A percentile compares a stretch with the other conserved stretches of the same genome.
phyloP scores from a whole-genome alignment of 768 basidiomycete genomes.

The Rhodotorula kratochvilovae region DNA sequence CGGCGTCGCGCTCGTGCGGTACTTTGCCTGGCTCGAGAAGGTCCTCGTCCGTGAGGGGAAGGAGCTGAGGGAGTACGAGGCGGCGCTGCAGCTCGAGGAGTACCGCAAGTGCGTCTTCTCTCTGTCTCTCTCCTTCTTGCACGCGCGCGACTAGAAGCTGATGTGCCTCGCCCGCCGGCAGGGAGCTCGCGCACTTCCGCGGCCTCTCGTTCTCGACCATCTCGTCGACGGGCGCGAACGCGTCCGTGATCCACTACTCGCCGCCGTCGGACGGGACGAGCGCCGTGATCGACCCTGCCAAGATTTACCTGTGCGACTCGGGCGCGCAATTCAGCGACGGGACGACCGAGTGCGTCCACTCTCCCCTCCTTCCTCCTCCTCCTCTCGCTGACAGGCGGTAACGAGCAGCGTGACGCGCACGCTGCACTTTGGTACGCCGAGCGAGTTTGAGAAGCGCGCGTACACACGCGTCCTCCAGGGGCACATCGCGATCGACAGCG shows the following conservation, averaged over 20 bases:
- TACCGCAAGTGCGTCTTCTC: conserved; percentile 64
- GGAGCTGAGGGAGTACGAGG: conserved; percentile 70
- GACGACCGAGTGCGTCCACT: conserved; percentile 67
- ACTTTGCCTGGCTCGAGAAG: conserved; percentile 94
- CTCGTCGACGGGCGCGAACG: conserved; percentile 86
- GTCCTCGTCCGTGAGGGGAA: conserved; percentile 59
- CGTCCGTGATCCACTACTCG: conserved; percentile 89
- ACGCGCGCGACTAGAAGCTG: neutral
- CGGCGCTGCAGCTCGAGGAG: conserved; percentile 68
- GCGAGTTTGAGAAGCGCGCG: conserved; percentile 72
- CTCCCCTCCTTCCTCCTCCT: neutral
- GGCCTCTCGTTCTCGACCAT: conserved; percentile 90
- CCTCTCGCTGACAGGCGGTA: too few species aligned
- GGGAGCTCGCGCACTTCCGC: conserved; percentile 71
- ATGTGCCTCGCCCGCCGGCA: conserved; percentile 43
- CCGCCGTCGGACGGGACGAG: conserved; percentile 66
- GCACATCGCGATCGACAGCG: conserved; percentile 78
- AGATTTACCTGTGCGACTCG: conserved; percentile 78
- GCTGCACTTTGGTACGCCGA: conserved; percentile 83
- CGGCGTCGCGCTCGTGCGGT: conserved; percentile 69
- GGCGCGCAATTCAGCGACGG: conserved; percentile 85
- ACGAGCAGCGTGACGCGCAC: conserved; percentile 24
- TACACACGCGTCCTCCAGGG: conserved; percentile 83
- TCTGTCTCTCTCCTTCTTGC: neutral
- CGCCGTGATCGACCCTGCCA: conserved; percentile 59